Evolutionary conservation across 768 basidiomycete genomes (phyloP), one percentile per base, ranked within the genome.

Genomic region (Glaciozyma martinii): DNA sequence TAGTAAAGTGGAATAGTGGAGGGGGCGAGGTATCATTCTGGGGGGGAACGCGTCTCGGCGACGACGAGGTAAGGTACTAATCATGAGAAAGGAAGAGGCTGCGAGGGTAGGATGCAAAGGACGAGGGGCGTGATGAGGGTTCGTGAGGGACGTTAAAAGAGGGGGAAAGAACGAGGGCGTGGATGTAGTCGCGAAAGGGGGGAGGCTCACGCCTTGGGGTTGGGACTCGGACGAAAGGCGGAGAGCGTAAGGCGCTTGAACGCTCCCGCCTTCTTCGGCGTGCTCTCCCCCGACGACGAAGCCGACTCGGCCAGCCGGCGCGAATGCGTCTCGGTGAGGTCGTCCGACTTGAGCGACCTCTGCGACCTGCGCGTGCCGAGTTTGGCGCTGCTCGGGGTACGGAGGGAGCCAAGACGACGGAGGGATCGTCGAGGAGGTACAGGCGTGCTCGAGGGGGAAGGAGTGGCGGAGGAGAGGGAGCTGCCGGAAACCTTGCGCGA

Each of bases 391-490:
- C 44, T 52, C 7, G 59, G 50, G 18, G 55, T 50, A 5, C 68
- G 68, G 8, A 42, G 43, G 19, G 68, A 60, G 21, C 61, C 50
- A 44, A 65, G 46, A 4, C 68, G 68, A 1, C 71, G 59, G 47
- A 68, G 54, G 37, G 23, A 6, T 1, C 61, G 61, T 3, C 67
- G 63, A 15, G 56, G 29, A 16, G 63, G 54, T 42, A 62, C 63
- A 21, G 63, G 63, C 13, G 57, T 56, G 7, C 56, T 33, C 3
- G 59, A 33, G 25, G 46, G 10, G 6, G 53, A 40, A 8, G 58
- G 53, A 29, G 63, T 65, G 18, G 56, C 42, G 18, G 55, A 54
- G 16, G 13, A 18, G n/a, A 58, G 12, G 21, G 62, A 57, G 15
- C 58, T 43, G 27, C 63, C 60, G 12, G 54, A 27, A 1, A 13